Evolutionary conservation across 176 grass and related monocot genomes (phyloP).

Genomic region (Eragrostis nindensis): DNA sequence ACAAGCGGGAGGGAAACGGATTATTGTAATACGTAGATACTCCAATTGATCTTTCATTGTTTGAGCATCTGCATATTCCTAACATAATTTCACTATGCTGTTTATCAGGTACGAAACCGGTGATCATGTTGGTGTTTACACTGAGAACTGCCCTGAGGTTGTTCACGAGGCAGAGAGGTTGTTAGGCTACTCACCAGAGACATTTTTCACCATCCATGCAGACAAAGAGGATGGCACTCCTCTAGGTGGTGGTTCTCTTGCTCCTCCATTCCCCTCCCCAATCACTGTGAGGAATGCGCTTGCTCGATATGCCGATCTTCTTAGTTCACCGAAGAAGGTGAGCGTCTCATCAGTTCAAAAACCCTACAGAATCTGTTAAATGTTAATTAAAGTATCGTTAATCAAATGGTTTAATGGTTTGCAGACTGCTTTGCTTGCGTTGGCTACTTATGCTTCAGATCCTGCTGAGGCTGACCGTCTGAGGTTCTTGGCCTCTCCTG

Average conservation of each 20-base stretch:
- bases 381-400: not conserved
- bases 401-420: slow-evolving; percentile 30
- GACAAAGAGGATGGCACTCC: slow-evolving; percentile 90
- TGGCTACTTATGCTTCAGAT: slow-evolving; percentile 84
- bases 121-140: slow-evolving; percentile 89
- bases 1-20: not conserved
- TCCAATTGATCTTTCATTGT: not conserved
- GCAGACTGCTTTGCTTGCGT: slow-evolving; percentile 75
- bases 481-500: slow-evolving; percentile 78
- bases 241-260: slow-evolving; percentile 64
- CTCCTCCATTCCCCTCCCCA: slow-evolving; percentile 83
- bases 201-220: slow-evolving; percentile 84
- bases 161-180: slow-evolving; percentile 83
- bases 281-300: slow-evolving; percentile 78
- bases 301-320: slow-evolving; percentile 86
- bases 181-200: slow-evolving; percentile 71
- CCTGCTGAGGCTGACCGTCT: slow-evolving; percentile 67
- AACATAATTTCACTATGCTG: slow-evolving; percentile 31
- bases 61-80: not conserved
- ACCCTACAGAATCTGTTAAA: not conserved
- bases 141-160: slow-evolving; percentile 72
- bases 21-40: not conserved
- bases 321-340: slow-evolving; percentile 98
- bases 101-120: slow-evolving; percentile 84
- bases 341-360: slow-evolving; percentile 25